phyloP scores from a whole-genome alignment of 805 yeast genomes.

The Yarrowia phangngaensis region DNA sequence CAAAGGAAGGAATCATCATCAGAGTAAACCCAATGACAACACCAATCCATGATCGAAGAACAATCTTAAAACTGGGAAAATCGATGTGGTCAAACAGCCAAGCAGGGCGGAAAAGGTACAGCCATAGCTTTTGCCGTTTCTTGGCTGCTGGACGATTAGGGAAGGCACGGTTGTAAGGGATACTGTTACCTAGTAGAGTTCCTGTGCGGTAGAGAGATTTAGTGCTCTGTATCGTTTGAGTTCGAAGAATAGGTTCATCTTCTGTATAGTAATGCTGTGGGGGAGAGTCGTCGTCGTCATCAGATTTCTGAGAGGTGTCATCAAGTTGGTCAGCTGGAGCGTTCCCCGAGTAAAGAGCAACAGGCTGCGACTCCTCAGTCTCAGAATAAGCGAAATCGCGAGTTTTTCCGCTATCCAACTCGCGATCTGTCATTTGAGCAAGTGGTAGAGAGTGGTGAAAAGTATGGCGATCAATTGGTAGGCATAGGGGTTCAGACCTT shows the following conservation, averaged over 20 bases:
- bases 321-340: too few relatives aligned
- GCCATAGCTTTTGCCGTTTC: neutral
- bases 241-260: neutral
- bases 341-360: too few relatives aligned
- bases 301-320: too few relatives aligned
- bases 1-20: constrained; percentile 20
- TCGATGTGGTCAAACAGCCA: constrained; percentile 19
- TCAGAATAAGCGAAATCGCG: too few relatives aligned
- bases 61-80: neutral
- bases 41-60: constrained; percentile 18
- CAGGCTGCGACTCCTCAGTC: too few relatives aligned
- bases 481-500: too few relatives aligned
- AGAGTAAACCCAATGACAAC: constrained; percentile 1
- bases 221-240: constrained; percentile 1
- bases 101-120: constrained; percentile 4
- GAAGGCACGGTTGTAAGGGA: constrained; percentile 12
- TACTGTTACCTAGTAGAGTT: constrained; percentile 10
- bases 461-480: too few relatives aligned
- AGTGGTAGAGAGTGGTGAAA: too few relatives aligned
- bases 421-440: too few relatives aligned
- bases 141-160: constrained; percentile 2
- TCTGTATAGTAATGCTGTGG: too few relatives aligned
- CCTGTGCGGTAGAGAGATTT: constrained; percentile 1
- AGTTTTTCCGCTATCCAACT: too few relatives aligned
- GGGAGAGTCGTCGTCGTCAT: too few relatives aligned